Evolutionary conservation across 1,284 basidiomycete genomes (phyloP).

Genomic region (Leccinum griseonigrum): DNA sequence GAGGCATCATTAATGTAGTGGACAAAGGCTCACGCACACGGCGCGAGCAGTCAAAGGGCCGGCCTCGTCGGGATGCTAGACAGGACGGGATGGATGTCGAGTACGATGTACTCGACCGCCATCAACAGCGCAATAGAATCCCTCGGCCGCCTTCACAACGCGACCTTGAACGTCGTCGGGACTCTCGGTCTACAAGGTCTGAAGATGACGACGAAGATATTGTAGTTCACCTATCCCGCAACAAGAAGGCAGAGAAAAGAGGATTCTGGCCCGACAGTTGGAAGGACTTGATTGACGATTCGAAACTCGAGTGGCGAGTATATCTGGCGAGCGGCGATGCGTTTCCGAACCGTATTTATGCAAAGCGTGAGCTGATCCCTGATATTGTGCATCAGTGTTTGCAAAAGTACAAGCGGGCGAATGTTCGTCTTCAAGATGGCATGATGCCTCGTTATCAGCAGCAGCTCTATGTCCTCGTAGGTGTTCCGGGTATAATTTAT

Average conservation of each 20-base stretch:
- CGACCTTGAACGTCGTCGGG: not conserved
- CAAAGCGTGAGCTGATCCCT: not conserved
- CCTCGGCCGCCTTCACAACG: not conserved
- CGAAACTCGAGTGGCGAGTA: not conserved
- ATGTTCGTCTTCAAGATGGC: not conserved
- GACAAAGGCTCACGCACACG: no score
- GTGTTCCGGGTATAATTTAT: not conserved
- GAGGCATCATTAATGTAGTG: no score
- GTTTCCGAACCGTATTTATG: not conserved
- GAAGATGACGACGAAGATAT: not conserved
- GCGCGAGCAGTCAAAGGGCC: no score
- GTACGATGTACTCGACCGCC: not conserved
- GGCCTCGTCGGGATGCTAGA: no score
- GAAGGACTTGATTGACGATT: not conserved
- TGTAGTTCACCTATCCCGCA: no score
- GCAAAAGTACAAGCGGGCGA: not conserved
- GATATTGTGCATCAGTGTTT: not conserved
- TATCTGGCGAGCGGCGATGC: not conserved
- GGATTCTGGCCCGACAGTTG: not conserved
- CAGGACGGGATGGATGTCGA: not conserved
- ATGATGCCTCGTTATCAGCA: not conserved
- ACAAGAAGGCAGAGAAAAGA: not conserved
- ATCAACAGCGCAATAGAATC: not conserved
- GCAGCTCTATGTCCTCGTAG: not conserved
- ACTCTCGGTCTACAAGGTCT: no score